Conservation (phyloP, 441 rosid species). For the Corymbia calophylla region DNA sequence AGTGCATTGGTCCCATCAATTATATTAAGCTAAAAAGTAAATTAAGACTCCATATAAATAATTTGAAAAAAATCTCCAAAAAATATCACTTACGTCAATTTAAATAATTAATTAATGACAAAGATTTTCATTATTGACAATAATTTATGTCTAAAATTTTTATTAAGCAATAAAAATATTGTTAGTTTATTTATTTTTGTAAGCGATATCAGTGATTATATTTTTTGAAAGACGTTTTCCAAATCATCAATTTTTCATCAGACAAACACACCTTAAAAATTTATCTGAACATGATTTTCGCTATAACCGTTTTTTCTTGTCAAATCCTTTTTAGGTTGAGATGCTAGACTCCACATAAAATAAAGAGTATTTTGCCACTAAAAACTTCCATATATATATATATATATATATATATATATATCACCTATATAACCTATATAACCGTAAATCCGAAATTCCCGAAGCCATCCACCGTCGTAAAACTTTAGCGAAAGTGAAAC, state of each 20-base stretch:
- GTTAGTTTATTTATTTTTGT: too few species aligned
- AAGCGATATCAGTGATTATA: rapidly evolving
- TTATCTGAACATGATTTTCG: neutral
- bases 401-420: neutral
- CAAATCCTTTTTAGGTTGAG: neutral
- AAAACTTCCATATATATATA: neutral
- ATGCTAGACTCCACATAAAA: neutral
- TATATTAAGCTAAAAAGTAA: too few species aligned
- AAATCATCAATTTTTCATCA: neutral
- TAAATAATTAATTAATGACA: too few species aligned
- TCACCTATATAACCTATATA: rapidly evolving
- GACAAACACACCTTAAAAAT: neutral
- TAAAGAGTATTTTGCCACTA: rapidly evolving
- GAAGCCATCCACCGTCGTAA: neutral
- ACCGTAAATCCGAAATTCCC: neutral
- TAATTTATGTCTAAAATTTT: too few species aligned
- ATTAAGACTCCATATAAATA: too few species aligned
- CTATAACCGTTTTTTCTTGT: neutral
- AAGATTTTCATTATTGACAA: neutral
- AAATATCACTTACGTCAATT: rapidly evolving
- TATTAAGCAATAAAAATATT: too few species aligned
- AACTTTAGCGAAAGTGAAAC: neutral
- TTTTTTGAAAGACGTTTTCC: neutral
- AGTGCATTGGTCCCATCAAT: neutral
- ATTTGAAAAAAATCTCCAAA: rapidly evolving